Percentiles rank a stretch among this genome's conserved stretches.
These are phyloP conservation scores for Xylaria longipes DNA, from an alignment of 495 filamentous ascomycete genomes.

Conservation along the genomic window DNA sequence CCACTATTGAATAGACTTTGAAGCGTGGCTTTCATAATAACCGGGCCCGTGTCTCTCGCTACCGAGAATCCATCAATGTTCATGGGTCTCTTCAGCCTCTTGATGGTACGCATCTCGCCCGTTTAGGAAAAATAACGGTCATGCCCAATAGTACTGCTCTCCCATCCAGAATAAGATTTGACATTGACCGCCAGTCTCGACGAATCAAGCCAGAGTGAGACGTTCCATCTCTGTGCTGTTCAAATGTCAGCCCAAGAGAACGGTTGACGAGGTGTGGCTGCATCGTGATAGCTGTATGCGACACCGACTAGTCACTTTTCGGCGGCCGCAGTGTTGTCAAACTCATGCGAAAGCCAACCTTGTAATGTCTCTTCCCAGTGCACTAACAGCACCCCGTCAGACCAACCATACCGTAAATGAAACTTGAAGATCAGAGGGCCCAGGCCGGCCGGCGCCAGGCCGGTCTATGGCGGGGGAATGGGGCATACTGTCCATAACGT, in stretches of 20 bases:
- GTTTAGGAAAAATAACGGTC: conserved; percentile 24
- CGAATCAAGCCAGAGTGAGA: conserved; percentile 16
- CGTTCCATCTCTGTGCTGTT: conserved; percentile 22
- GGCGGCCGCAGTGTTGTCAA: conserved; percentile 22
- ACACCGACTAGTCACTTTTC: conserved; percentile 15
- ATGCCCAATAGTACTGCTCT: conserved; percentile 22
- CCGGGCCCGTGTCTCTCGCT: conserved; percentile 13
- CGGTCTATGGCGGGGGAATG: conserved; percentile 3
- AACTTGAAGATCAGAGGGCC: conserved; percentile 10
- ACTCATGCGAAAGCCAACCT: conserved; percentile 7
- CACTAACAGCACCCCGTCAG: not conserved
- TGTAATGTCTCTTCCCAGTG: not conserved
- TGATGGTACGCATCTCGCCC: conserved; percentile 25
- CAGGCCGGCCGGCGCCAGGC: conserved; percentile 7
- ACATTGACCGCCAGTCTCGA: conserved; percentile 26
- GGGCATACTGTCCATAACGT: not conserved
- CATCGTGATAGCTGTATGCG: conserved; percentile 26
- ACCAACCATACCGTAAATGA: conserved; percentile 12
- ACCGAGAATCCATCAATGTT: not conserved
- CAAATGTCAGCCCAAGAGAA: conserved; percentile 19
- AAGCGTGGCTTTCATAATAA: conserved; percentile 18
- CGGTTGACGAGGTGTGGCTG: conserved; percentile 25
- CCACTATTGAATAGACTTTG: conserved; percentile 11
- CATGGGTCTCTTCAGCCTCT: conserved; percentile 26
- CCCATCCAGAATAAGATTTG: not conserved